Conservation (phyloP, 108 stramenopile genomes). For the Pseudonitzschia multiseries region DNA sequence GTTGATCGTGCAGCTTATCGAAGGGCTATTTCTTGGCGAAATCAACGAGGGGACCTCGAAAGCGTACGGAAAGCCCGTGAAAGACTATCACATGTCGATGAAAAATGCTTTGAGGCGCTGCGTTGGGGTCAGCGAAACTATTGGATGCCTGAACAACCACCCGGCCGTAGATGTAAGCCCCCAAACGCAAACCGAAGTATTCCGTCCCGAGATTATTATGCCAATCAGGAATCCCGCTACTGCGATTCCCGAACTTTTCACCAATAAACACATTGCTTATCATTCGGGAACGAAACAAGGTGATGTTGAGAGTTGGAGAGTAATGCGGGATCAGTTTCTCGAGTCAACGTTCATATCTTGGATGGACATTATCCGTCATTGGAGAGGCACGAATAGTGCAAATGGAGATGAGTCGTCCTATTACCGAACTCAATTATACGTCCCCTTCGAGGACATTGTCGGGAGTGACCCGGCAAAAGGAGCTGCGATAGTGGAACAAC, state of each 20-base stretch:
- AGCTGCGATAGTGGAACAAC: constrained; percentile 24
- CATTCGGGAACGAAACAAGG: constrained; percentile 44
- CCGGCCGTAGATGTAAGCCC: constrained; percentile 22
- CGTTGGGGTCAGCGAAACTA: constrained; percentile 30
- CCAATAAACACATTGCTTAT: constrained; percentile 57
- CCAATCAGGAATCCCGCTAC: constrained; percentile 49
- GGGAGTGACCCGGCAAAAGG: constrained; percentile 31
- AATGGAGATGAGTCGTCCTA: constrained; percentile 5
- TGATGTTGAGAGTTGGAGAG: constrained; percentile 38
- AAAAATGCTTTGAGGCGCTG: constrained; percentile 27
- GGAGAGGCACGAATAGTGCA: constrained; percentile 31
- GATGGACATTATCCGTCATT: constrained; percentile 44
- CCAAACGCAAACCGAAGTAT: constrained; percentile 20
- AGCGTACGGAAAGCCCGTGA: constrained; percentile 6
- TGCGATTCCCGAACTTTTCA: constrained; percentile 51
- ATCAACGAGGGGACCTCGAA: neutral
- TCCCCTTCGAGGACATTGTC: constrained; percentile 48
- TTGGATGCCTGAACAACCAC: constrained; percentile 25
- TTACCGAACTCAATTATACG: constrained; percentile 44
- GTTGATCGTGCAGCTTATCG: constrained; percentile 20
- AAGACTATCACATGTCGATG: constrained; percentile 31
- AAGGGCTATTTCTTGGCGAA: constrained; percentile 3
- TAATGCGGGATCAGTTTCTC: constrained; percentile 50
- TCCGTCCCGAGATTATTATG: constrained; percentile 23
- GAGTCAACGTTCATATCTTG: constrained; percentile 37